These are phyloP conservation scores for Cercospora sp. DNA, from an alignment of 2,329 filamentous ascomycete genomes.

Conservation along the genomic window DNA sequence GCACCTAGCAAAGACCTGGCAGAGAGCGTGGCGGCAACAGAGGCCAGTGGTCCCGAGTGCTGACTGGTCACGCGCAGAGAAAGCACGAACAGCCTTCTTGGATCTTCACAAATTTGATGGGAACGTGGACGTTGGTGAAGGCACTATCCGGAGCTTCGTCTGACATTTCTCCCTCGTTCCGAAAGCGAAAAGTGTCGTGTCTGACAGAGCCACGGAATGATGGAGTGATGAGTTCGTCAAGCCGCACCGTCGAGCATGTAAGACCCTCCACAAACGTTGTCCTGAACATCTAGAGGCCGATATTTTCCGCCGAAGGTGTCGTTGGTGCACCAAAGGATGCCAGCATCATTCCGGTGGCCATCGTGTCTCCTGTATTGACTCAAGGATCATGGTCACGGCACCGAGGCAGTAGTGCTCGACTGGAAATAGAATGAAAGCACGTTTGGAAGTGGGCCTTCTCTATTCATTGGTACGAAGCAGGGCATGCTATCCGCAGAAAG, in stretches of 20 bases:
- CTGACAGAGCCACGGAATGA: too few relatives aligned
- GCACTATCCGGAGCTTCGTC: too few relatives aligned
- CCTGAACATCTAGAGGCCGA: not conserved
- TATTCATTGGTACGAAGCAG: too few relatives aligned
- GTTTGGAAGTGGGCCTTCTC: too few relatives aligned
- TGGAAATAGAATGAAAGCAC: too few relatives aligned
- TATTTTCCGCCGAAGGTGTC: not conserved
- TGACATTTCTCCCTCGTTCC: too few relatives aligned
- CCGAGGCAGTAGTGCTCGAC: not conserved
- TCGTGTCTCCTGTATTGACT: not conserved
- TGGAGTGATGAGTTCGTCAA: not conserved
- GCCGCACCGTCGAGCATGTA: not conserved
- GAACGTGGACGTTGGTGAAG: not conserved
- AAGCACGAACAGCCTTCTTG: not conserved
- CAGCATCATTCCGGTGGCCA: not conserved
- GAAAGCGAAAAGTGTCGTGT: too few relatives aligned
- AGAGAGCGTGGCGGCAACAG: too few relatives aligned
- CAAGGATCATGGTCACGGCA: not conserved
- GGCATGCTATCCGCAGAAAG: too few relatives aligned
- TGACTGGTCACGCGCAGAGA: too few relatives aligned
- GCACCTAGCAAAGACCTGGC: too few relatives aligned
- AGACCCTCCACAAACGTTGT: not conserved
- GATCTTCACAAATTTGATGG: not conserved
- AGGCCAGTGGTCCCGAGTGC: too few relatives aligned
- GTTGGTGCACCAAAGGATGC: not conserved